These are phyloP conservation scores for Sanghuangporus sanghuang DNA, from an alignment of 1,284 basidiomycete genomes.

Conservation along the genomic window DNA sequence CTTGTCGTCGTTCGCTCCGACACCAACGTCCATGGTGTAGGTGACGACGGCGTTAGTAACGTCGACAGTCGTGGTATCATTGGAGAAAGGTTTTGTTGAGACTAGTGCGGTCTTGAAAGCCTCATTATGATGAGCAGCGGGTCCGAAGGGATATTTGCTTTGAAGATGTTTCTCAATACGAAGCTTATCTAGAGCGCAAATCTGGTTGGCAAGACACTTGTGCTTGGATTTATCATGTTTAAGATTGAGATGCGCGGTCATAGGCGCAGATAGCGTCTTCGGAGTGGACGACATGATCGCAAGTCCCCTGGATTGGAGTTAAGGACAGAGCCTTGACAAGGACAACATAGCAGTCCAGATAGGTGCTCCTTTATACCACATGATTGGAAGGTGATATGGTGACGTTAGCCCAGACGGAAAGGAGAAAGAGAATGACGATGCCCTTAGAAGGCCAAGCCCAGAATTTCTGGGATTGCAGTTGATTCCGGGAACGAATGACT, in stretches of 20 bases:
- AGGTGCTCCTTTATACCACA: too few relatives aligned
- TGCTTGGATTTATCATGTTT: neutral
- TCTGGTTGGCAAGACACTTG: neutral
- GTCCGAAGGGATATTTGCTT: neutral
- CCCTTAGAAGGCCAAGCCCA: too few relatives aligned
- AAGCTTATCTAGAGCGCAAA: neutral
- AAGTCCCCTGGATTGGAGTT: neutral
- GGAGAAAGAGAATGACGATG: too few relatives aligned
- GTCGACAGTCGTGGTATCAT: slow-evolving; percentile 27
- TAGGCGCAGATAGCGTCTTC: neutral
- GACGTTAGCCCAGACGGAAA: too few relatives aligned
- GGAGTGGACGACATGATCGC: neutral
- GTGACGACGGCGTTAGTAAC: slow-evolving; percentile 50
- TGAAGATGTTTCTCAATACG: neutral
- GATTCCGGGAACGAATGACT: too few relatives aligned
- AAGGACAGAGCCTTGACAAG: neutral
- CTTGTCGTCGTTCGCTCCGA: slow-evolving; percentile 52
- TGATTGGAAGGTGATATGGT: too few relatives aligned
- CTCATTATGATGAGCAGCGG: neutral
- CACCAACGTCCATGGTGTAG: slow-evolving; percentile 49
- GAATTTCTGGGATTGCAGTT: too few relatives aligned
- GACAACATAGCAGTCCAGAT: neutral
- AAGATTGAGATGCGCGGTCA: neutral
- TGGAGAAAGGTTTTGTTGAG: neutral
- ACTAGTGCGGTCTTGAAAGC: neutral